Evolutionary conservation across 495 filamentous ascomycete species (phyloP).

Genomic region (Penicillium coprophilum): DNA sequence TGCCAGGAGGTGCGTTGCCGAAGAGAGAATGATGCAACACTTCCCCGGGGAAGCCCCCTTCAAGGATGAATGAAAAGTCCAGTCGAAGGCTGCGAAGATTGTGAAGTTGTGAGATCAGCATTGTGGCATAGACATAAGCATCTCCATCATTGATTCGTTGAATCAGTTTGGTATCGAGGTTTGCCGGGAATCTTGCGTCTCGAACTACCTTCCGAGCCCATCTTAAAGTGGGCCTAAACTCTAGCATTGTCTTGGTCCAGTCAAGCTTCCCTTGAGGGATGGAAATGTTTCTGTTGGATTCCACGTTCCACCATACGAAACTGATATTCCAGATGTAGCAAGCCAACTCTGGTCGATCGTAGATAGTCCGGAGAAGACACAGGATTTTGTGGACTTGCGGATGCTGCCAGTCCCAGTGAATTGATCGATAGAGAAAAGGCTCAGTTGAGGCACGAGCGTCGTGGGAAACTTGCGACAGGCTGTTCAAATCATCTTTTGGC

Average conservation of each 20-base stretch:
- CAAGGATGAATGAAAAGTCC: conserved; percentile 7
- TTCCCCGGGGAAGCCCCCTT: conserved; percentile 1
- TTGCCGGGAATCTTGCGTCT: neutral
- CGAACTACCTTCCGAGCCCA: conserved; percentile 1
- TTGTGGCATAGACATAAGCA: conserved; percentile 5
- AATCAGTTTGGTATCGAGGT: neutral
- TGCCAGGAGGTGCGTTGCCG: conserved; percentile 3
- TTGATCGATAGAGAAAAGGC: conserved; percentile 1
- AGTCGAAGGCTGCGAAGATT: conserved; percentile 14
- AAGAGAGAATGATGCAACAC: conserved; percentile 16
- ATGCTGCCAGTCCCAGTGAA: conserved; percentile 2
- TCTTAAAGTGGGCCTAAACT: neutral
- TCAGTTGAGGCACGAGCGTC: neutral
- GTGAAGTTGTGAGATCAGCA: conserved; percentile 10
- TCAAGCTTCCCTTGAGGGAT: neutral
- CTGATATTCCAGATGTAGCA: conserved; percentile 2
- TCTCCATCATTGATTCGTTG: neutral
- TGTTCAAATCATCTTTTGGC: neutral
- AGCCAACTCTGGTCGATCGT: neutral
- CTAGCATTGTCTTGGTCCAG: neutral
- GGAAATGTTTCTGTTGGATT: rapidly evolving
- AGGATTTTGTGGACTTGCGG: neutral
- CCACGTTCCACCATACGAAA: neutral
- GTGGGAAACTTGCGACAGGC: neutral
- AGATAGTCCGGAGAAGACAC: neutral